Conservation (phyloP, 768 basidiomycete genomes). For the Suillus subalutaceus region DNA sequence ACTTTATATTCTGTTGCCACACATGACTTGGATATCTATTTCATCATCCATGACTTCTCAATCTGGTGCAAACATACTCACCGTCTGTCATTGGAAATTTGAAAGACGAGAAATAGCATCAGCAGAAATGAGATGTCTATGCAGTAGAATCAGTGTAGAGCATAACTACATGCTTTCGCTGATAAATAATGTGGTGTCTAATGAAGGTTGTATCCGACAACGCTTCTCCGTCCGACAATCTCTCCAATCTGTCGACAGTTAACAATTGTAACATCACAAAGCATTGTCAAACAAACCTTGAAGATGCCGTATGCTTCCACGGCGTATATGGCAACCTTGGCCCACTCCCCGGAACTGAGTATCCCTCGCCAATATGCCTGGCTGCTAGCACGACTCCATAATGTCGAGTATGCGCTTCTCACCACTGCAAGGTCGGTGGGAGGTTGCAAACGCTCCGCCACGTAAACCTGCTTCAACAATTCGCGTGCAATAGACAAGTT, state of each 20-base stretch:
- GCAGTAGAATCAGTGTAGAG: constrained; percentile 1
- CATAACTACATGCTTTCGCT: background rate
- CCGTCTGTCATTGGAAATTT: background rate
- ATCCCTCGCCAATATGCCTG: constrained; percentile 63
- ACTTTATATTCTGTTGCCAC: constrained; percentile 8
- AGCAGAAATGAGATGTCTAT: constrained; percentile 1
- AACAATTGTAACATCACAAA: background rate
- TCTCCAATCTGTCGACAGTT: constrained; percentile 69
- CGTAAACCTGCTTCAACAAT: constrained; percentile 73
- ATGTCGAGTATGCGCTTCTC: constrained; percentile 59
- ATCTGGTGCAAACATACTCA: background rate
- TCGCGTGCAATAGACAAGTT: constrained; percentile 80
- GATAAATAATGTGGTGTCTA: constrained; percentile 33
- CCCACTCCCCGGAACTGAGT: constrained; percentile 64
- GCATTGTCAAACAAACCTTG: constrained; percentile 53
- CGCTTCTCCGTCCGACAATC: constrained; percentile 78
- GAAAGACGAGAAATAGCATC: background rate
- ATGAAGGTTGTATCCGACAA: constrained; percentile 78
- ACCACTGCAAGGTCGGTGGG: constrained; percentile 60
- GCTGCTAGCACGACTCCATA: constrained; percentile 65
- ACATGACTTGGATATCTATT: background rate
- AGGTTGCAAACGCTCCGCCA: constrained; percentile 62
- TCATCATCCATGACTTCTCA: background rate
- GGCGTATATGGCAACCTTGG: constrained; percentile 71
- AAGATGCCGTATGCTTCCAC: constrained; percentile 90